Evolutionary conservation across 2,329 filamentous ascomycete species (phyloP).

Genomic region (Penicillium sp.): DNA sequence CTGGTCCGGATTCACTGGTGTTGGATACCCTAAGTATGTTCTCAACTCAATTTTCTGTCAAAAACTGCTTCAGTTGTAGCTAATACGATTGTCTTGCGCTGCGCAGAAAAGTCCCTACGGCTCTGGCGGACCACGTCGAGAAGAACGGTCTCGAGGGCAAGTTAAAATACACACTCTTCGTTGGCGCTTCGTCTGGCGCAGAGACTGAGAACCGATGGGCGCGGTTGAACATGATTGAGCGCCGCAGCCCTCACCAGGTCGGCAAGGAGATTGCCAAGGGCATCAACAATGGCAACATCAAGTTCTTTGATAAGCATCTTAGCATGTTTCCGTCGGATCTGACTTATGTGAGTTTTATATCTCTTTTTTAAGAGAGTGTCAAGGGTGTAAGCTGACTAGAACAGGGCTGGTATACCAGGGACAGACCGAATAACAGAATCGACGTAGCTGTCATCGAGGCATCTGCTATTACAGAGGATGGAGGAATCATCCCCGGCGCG

Average conservation of each 20-base stretch:
- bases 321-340: slow-evolving; percentile 90
- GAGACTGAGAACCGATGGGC: slow-evolving; percentile 95
- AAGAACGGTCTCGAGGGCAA: slow-evolving; percentile 82
- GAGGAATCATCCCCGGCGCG: slow-evolving; percentile 85
- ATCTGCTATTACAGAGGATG: slow-evolving; percentile 84
- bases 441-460: slow-evolving; percentile 88
- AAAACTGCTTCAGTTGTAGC: not conserved
- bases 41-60: not conserved
- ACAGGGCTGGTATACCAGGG: slow-evolving; percentile 79
- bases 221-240: slow-evolving; percentile 85
- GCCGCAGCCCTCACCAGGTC: slow-evolving; percentile 83
- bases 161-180: slow-evolving; percentile 84
- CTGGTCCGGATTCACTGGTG: slow-evolving; percentile 90
- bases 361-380: not conserved
- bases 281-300: slow-evolving; percentile 85
- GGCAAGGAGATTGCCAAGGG: slow-evolving; percentile 89
- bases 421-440: slow-evolving; percentile 73
- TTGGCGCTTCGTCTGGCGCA: slow-evolving; percentile 85
- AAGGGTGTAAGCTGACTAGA: slow-evolving; percentile 15
- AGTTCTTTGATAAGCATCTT: slow-evolving; percentile 93
- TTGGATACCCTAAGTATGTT: slow-evolving; percentile 82
- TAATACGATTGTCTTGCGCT: slow-evolving; percentile 1
- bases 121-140: slow-evolving; percentile 86
- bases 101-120: slow-evolving; percentile 76
- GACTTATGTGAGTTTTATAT: slow-evolving; percentile 65